Evolutionary conservation across 2,329 filamentous ascomycete genomes (phyloP), one percentile per base, ranked within the genome.

Genomic region (Phaeosphaeria sp.): DNA sequence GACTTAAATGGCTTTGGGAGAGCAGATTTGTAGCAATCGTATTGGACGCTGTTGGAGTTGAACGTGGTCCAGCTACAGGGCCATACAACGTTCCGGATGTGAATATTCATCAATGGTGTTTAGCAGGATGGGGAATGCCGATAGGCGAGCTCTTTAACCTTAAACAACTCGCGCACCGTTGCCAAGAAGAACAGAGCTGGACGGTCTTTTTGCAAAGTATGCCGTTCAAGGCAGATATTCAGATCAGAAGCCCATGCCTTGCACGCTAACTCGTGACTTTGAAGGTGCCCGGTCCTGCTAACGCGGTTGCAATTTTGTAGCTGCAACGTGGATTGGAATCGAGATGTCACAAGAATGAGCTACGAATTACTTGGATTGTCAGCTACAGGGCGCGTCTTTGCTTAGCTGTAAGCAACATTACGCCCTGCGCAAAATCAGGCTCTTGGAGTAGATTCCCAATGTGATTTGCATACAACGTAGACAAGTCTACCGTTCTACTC

Each of bases 141-240:
- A 64, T 73, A 48, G 69, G 70, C 15, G 67, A 73, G 57, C 56
- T 72, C 63, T 67, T 67, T 27, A 68, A 72, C 58, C 72, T 88
- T 11, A 80, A 83, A 54, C 77, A 68, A 20, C 72, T 87, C 41
- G 77, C 81, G 0, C 77, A 72, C 20, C 77, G 82, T 48, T 84
- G 85, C 66, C 85, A 83, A 66, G 78, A 77, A 64, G 72, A 79
- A 66, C 75, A 78, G 46, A 75, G 81, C 23, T 87, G 83, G 72
- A 83, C 77, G 2, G 89, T 88, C 64, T 80, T 89, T 72, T 76
- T 89, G 6, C 84, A 81, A 0, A 87, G 84, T 59, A 78, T 78
- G 20, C 85, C 85, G 1, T 5, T 50, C 6, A 36, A 36, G 30
- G 30, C 13, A 11, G 11, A 11, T 11, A 30, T 30, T 11, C 6